phyloP scores from a whole-genome alignment of 331 rosid genomes.

The Prunus yedoensis region DNA sequence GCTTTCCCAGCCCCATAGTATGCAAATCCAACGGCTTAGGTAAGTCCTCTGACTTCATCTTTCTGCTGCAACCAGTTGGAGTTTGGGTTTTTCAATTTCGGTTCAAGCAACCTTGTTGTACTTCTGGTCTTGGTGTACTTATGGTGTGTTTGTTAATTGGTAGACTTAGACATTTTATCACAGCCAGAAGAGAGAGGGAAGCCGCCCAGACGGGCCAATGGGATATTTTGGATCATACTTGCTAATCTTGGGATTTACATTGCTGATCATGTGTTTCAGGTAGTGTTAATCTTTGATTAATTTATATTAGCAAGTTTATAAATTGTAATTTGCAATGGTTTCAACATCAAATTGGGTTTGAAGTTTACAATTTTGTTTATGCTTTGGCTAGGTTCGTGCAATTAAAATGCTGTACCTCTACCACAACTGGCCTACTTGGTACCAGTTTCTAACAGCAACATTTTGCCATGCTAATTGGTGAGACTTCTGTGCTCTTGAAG shows the following conservation, averaged over 20 bases:
- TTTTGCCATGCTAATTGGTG: conserved; percentile 98
- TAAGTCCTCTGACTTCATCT: conserved; percentile 15
- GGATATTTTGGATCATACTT: conserved; percentile 89
- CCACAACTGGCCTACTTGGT: conserved; percentile 84
- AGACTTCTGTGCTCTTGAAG: conserved; percentile 22
- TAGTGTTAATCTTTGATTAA: conserved; percentile 17
- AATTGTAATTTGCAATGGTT: not conserved
- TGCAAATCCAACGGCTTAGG: conserved; percentile 66
- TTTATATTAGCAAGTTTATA: not conserved
- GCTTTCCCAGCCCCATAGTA: conserved; percentile 7
- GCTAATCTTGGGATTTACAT: conserved; percentile 68
- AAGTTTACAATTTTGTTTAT: not conserved
- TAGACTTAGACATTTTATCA: conserved; percentile 51
- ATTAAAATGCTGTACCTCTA: conserved; percentile 62
- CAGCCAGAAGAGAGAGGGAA: conserved; percentile 47
- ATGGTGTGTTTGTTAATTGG: conserved; percentile 31
- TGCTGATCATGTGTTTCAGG: conserved; percentile 86
- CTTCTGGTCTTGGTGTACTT: not conserved
- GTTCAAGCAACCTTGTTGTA: not conserved
- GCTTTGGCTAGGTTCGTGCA: conserved; percentile 47
- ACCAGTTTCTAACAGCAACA: conserved; percentile 89
- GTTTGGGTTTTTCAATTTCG: conserved; percentile 4
- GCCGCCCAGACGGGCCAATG: conserved; percentile 66
- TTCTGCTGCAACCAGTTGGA: conserved; percentile 37
- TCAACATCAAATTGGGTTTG: not conserved